Conservation (phyloP, 345 rosid species). For the Balakata baccata region DNA sequence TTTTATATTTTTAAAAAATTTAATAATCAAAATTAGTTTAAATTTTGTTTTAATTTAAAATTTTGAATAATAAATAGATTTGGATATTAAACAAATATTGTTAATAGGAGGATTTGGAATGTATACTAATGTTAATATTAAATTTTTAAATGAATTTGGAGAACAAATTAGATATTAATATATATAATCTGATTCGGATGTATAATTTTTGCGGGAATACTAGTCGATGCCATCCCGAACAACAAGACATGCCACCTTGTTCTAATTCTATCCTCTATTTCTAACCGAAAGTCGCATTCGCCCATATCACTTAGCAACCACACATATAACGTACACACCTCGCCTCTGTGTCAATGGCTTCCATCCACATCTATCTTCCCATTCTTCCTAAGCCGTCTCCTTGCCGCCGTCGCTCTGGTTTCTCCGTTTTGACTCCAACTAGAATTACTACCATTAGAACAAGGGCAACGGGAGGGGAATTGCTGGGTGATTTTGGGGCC, state of each 20-base stretch:
- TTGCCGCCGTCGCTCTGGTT: slow-evolving; percentile 9
- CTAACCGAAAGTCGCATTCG: not conserved
- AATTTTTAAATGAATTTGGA: no score
- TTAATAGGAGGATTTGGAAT: no score
- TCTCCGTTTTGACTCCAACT: slow-evolving; percentile 15
- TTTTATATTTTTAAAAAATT: no score
- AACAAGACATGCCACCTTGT: not conserved
- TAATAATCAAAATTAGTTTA: no score
- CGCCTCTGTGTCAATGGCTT: slow-evolving; percentile 30
- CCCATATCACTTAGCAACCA: not conserved
- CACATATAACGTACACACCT: not conserved
- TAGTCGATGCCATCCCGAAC: no score
- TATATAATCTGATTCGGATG: no score
- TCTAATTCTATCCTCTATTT: not conserved
- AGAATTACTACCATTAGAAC: slow-evolving; percentile 17
- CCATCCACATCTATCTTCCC: slow-evolving; percentile 29
- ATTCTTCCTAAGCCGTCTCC: slow-evolving; percentile 23
- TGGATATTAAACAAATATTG: no score
- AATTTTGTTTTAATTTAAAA: no score
- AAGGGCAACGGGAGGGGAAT: slow-evolving; percentile 32
- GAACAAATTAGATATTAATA: no score
- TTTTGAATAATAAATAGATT: no score
- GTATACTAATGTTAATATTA: no score
- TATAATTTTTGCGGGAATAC: no score
- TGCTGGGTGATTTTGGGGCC: slow-evolving; percentile 64